Percentiles rank a stretch among this genome's conserved stretches.
Conservation (phyloP, 148 eudicot species). For the Camellia japonica region DNA sequence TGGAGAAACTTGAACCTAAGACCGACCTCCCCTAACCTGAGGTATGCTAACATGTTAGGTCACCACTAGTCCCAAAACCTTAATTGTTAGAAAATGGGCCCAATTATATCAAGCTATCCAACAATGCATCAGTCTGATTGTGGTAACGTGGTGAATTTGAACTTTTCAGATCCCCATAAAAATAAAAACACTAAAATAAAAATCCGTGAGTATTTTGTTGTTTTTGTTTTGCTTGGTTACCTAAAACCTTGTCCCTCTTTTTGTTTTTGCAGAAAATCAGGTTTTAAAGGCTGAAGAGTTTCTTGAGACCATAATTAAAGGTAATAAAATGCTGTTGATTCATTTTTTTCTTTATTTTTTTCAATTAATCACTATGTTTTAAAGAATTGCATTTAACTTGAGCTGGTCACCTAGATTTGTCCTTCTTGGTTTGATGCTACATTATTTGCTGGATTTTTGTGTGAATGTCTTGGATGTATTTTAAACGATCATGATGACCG, state of each 20-base stretch:
- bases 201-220: neutral
- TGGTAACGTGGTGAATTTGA: neutral
- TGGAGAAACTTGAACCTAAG: too few species aligned
- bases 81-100: too few species aligned
- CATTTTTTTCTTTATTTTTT: neutral
- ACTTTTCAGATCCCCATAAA: neutral
- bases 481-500: neutral
- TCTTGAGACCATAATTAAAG: constrained; percentile 86
- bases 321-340: constrained; percentile 29
- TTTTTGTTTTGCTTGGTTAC: constrained; percentile 5
- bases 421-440: constrained; percentile 3
- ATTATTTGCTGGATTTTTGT: neutral
- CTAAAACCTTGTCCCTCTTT: constrained; percentile 10
- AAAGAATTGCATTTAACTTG: neutral
- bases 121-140: neutral
- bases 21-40: too few species aligned
- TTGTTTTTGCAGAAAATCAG: constrained; percentile 54
- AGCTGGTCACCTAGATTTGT: neutral
- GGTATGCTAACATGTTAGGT: too few species aligned
- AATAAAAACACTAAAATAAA: neutral
- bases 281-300: constrained; percentile 68
- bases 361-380: neutral
- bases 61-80: too few species aligned
- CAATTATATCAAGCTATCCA: too few species aligned
- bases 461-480: constrained; percentile 6